Evolutionary conservation across 1,139 yeast genomes (phyloP), one percentile per base, ranked within the genome.

Genomic region (Zygosaccharomyces pseudobailii): DNA sequence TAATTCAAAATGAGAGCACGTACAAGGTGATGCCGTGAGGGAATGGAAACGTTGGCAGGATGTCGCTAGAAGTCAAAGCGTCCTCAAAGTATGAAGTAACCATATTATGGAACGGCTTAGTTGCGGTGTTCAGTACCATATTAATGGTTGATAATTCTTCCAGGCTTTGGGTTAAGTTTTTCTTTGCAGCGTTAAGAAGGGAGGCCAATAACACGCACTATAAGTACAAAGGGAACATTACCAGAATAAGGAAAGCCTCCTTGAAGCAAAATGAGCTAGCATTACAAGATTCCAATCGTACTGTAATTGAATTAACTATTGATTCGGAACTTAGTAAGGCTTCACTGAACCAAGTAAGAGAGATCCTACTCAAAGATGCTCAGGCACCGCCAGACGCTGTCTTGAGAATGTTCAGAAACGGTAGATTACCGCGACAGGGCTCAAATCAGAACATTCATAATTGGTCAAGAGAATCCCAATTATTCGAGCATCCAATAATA

Each of bases 181-280:
- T 53, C 13, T 53, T 50, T 32, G 48, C 46, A n/a, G 40, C 51
- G 5, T 32, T 52, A 17, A 47, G 56, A 40, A 51, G 57, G 28
- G 38, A 47, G 24, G 48, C 59, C 5, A 20, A 31, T 6, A 46
- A 51, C 5, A 50, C 45, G 27, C 47, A 49, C 9, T 54, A 43
- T 36, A 40, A 44, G 23, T 55, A 50, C 43, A 49, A 40, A 36
- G 21, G 42, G 41, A 55, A 48, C 36, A 42, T 50, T 7, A 46
- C 49, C 25, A 41, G 35, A 24, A 42, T 50, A 37, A 45, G 43
- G 36, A 42, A 22, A 13, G 39, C 38, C 13, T 45, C 41, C 21
- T 40, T 40, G 17, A 43, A 34, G 17, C 35, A 36, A 20, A 38
- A 42, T 3, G 20, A 32, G 13, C 20, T 17, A 5, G 10, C 20